Conservation (phyloP, 2,329 filamentous ascomycete genomes). For the Hypoxylon sp. region DNA sequence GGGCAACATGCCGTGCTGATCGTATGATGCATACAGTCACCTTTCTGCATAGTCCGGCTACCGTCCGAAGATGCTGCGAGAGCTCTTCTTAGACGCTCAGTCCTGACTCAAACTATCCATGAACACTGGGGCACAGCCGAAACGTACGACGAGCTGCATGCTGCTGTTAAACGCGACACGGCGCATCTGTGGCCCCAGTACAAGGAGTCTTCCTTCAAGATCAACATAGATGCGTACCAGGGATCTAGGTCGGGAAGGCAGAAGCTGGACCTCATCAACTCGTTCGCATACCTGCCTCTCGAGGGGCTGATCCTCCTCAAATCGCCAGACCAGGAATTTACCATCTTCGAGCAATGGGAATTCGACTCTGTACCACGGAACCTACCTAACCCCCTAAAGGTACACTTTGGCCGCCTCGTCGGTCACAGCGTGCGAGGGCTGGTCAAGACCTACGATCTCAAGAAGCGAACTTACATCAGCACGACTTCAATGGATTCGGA, state of each 20-base stretch:
- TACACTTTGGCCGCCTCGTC: slow-evolving; percentile 78
- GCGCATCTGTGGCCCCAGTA: slow-evolving; percentile 73
- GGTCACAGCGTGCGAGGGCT: slow-evolving; percentile 71
- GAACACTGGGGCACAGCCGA: slow-evolving; percentile 84
- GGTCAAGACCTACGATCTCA: slow-evolving; percentile 81
- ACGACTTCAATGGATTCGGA: slow-evolving; percentile 98
- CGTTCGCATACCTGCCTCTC: slow-evolving; percentile 80
- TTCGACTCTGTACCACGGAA: slow-evolving; percentile 58
- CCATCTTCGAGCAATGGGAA: slow-evolving; percentile 83
- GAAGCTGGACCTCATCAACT: slow-evolving; percentile 80
- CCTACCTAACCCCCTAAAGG: slow-evolving; percentile 61
- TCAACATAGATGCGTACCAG: slow-evolving; percentile 83
- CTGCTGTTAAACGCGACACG: slow-evolving; percentile 66
- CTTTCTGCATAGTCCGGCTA: slow-evolving; percentile 81
- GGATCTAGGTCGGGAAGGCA: slow-evolving; percentile 70
- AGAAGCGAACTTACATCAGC: slow-evolving; percentile 91
- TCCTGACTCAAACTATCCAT: slow-evolving; percentile 83
- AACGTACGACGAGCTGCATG: slow-evolving; percentile 73
- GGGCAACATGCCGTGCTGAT: slow-evolving; percentile 4
- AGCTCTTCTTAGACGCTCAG: slow-evolving; percentile 75
- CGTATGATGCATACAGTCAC: slow-evolving; percentile 66
- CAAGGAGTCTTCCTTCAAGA: slow-evolving; percentile 75
- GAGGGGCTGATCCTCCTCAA: slow-evolving; percentile 80
- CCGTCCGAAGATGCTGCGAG: slow-evolving; percentile 70
- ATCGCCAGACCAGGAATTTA: slow-evolving; percentile 76